phyloP scores from a whole-genome alignment of 2,329 filamentous ascomycete species.

The Scolecobasidium constrictum region DNA sequence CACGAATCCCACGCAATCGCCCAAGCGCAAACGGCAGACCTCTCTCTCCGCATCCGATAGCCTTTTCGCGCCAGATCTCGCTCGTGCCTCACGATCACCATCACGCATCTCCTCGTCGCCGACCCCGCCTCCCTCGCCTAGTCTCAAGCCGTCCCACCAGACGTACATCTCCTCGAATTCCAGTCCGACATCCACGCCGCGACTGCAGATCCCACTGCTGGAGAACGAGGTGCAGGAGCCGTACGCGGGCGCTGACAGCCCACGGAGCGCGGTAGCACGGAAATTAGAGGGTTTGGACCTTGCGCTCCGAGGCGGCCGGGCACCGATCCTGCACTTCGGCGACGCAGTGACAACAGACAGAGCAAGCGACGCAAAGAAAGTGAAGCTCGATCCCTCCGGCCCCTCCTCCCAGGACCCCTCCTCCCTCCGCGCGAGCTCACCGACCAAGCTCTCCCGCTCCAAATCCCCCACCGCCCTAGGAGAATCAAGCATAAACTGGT shows the following conservation, averaged over 20 bases:
- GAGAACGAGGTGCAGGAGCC: neutral
- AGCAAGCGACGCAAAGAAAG: conserved; percentile 5
- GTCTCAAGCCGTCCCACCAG: neutral
- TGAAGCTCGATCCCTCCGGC: neutral
- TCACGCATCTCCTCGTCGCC: neutral
- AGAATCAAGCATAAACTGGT: conserved; percentile 17
- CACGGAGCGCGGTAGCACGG: conserved; percentile 4
- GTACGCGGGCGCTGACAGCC: neutral
- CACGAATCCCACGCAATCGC: too few species aligned
- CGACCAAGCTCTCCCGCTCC: neutral
- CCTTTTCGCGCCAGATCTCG: neutral
- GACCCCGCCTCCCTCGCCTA: neutral
- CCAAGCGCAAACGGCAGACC: neutral
- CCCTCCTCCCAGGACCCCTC: neutral
- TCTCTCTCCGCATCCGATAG: neutral
- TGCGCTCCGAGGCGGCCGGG: neutral
- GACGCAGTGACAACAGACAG: neutral
- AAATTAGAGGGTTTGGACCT: conserved; percentile 1
- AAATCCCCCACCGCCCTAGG: neutral
- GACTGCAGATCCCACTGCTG: neutral
- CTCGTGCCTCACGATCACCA: too few species aligned
- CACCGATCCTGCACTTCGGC: conserved; percentile 2
- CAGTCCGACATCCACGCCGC: neutral
- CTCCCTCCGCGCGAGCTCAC: neutral
- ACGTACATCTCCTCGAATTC: too few species aligned